Evolutionary conservation across 169 alveolate species (phyloP).

Genomic region (Eimeria sp.): DNA sequence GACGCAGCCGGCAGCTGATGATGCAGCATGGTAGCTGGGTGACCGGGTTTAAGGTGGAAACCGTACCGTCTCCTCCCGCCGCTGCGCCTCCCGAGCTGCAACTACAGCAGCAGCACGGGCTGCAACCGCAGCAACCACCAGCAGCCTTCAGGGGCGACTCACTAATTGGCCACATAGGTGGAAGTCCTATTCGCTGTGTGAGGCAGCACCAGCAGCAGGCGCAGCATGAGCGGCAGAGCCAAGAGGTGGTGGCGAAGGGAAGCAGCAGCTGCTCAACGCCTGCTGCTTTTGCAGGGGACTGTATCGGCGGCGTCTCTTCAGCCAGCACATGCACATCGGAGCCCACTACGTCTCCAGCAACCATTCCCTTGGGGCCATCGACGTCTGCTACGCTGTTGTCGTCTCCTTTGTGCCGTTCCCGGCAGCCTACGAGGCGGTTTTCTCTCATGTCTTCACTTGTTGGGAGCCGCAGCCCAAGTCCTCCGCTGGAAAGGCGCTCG

Average conservation of each 20-base stretch:
- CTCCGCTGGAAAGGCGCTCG: slow-evolving; percentile 37
- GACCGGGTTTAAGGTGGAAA: slow-evolving; percentile 43
- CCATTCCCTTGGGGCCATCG: neutral
- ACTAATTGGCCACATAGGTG: slow-evolving; percentile 42
- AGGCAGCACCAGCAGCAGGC: slow-evolving; percentile 25
- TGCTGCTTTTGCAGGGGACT: slow-evolving; percentile 16
- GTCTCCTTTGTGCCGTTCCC: slow-evolving; percentile 66
- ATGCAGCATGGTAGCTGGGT: slow-evolving; percentile 57
- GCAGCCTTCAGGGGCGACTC: slow-evolving; percentile 61
- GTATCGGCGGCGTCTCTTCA: slow-evolving; percentile 37
- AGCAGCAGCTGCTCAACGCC: slow-evolving; percentile 37
- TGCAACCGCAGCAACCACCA: slow-evolving; percentile 53
- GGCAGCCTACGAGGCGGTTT: slow-evolving; percentile 25
- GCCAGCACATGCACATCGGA: slow-evolving; percentile 26
- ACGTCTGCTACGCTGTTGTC: slow-evolving; percentile 2
- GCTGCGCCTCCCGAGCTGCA: slow-evolving; percentile 72
- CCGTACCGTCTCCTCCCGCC: slow-evolving; percentile 56
- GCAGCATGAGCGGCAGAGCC: neutral
- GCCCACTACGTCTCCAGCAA: neutral
- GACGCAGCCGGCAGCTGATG: slow-evolving; percentile 55
- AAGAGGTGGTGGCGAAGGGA: slow-evolving; percentile 16
- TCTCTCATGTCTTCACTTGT: neutral
- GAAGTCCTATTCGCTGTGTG: slow-evolving; percentile 57
- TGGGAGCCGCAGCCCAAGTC: slow-evolving; percentile 69
- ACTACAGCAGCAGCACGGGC: slow-evolving; percentile 19